Evolutionary conservation across 2,329 filamentous ascomycete species (phyloP), one percentile per base, ranked within the genome.

Genomic region (Chalaropsis ovoidea): DNA sequence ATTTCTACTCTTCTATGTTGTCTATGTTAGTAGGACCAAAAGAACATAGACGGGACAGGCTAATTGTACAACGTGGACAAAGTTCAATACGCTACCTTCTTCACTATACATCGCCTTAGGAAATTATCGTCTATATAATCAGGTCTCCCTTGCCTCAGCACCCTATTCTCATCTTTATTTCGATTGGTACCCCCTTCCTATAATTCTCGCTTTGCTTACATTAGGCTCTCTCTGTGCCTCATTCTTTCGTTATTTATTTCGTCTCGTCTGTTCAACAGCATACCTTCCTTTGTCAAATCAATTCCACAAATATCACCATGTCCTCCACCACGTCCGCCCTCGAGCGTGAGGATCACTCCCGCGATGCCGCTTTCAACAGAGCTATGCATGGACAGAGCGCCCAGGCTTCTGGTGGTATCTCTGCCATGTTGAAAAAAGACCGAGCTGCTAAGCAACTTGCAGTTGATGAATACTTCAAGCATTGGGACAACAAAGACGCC

Each of bases 391-490:
- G 82, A 72, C 76, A 75, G 68, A 90, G 89, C 64, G 80, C 89
- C 62, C 77, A 86, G 73, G 83, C 84, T 56, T 77, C 81, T 66
- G 89, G 87, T 73, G 89, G 90, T 70, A 83, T 96, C 71, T 79
- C 84, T 71, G 77, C 81, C 69, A 89, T 93, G 72, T 92, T 96
- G 86, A 80, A 95, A 73, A 99, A 99, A 80, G 87, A 94, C 75
- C 70, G 72, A 39, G 73, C 79, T 39, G 90, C 90, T 7, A 89
- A 95, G 74, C 84, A 90, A 75, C 86, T 87, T 63, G 90, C 90
- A 60, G 83, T 92, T 35, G 89, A 94, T 73, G 89, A 95, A 75
- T 96, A 96, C 78, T 95, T 95, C 80, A 95, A 95, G 82, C 91
- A 95, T 75, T 96, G 89, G 89, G 90, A 96, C 76, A 88, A 93